Evolutionary conservation across 2,329 filamentous ascomycete species (phyloP), one percentile per base, ranked within the genome.

Genomic region (Apiospora malaysiana): DNA sequence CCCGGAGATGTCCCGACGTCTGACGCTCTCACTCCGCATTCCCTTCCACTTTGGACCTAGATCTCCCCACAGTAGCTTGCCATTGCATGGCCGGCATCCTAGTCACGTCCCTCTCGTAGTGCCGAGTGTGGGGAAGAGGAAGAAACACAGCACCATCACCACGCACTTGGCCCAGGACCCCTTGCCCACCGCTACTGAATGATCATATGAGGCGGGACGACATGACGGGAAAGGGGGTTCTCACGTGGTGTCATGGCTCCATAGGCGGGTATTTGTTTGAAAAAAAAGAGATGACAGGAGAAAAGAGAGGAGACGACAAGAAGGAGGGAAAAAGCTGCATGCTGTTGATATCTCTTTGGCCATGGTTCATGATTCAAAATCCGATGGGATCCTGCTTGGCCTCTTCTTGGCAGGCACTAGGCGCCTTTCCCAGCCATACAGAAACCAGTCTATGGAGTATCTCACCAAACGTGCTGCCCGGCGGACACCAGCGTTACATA

Each of bases 31-130:
- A 59, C 51, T 63, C 56, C 56, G 56, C 56, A 63, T 63, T 40
- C 18, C 7, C 40, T 63, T n/a, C 56, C 56, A 32, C 27, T n/a
- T 63, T 63, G 56, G 56, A 63, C 56, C 56, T 63, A 63, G 56
- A 40, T 63, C 56, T 63, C 56, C 56, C 56, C 56, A 63, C 56
- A 63, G 32, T 63, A n/a, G 56, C 56, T 63, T 63, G 32, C 27
- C 56, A 63, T 40, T 63, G 56, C 56, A 63, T 63, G 56, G 56
- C 21, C 27, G 51, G 25, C 51, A 59, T 32, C 51, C 51, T 21
- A 32, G 51, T 59, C 51, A 27, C 51, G 37, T 32, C 51, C 51
- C 27, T 56, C 49, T 56, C 25, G 49, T 56, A 56, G 25, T 37
- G 27, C 51, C 56, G 16, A 16, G 56, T 63, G 56, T 63, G 56